Evolutionary conservation across 2,329 filamentous ascomycete species (phyloP), one percentile per base, ranked within the genome.

Genomic region (Tolypocladium capitatum): DNA sequence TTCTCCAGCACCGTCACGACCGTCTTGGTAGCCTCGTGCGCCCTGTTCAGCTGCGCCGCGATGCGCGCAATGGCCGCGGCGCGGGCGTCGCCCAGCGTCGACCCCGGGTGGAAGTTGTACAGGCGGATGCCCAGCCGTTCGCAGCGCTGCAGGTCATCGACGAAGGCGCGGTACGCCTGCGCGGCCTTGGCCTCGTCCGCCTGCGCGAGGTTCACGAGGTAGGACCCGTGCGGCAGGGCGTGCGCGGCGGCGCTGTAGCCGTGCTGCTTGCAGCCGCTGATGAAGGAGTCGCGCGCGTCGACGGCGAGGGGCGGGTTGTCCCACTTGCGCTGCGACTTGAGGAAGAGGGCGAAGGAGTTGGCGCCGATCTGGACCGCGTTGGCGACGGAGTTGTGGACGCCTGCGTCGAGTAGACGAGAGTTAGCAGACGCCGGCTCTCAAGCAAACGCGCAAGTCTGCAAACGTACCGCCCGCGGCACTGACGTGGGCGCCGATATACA

Each of bases 61-160:
- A 98, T 86, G 35, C 92, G 80, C 14, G 68, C 72, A 49, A 94
- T 83, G 4, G 90, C 90, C 20, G 80, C 81, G 1, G 74, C 69
- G 33, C 83, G 78, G 4, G 76, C 72, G 32, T 76, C 76, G 43
- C 83, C 81, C 48, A 84, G 84, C 2, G 84, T 84, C 49, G 83
- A 90, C 20, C 92, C 92, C 0, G 92, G 92, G 62, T 98, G 92
- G 69, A 98, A 97, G 67, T 98, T 98, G 72, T 97, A 98, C n/a
- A 96, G 75, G 52, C 70, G 74, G 58, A 98, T 95, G 1, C 89
- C 88, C 0, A 98, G 78, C 42, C 76, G 74, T 60, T 95, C 86
- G 64, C 92, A 97, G 10, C 92, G 81, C 45, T 78, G 70, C 1
- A 98, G 73, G 63, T 98, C 92, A 57, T 98, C 90, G 16, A 94